Evolutionary conservation across 192 early-diverging fungal genomes (phyloP).

Genomic region (Entrophospora sp.): DNA sequence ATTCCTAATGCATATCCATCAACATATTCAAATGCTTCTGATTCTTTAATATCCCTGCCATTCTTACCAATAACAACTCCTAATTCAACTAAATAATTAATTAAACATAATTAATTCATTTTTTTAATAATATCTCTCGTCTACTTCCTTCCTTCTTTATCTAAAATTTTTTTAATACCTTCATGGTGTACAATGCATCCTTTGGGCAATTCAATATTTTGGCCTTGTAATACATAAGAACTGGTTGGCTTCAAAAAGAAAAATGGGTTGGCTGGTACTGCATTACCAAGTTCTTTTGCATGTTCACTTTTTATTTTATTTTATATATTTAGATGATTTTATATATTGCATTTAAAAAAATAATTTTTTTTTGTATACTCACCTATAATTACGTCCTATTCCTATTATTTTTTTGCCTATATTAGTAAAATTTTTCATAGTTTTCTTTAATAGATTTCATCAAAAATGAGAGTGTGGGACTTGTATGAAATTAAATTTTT

Average conservation of each 20-base stretch:
- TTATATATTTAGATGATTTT: background rate
- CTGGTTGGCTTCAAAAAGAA: conserved; percentile 93
- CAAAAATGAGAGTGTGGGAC: background rate
- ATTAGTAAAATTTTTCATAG: conserved; percentile 10
- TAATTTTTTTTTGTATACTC: conserved; percentile 2
- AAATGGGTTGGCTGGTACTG: conserved; percentile 80
- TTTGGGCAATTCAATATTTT: conserved; percentile 70
- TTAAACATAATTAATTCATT: background rate
- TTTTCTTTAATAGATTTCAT: background rate
- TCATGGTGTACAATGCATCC: conserved; percentile 82
- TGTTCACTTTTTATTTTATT: conserved; percentile 55
- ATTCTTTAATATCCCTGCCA: conserved; percentile 61
- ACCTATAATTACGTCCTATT: conserved; percentile 87
- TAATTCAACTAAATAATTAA: conserved; percentile 61
- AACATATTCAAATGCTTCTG: conserved; percentile 55
- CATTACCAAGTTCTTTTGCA: conserved; percentile 87
- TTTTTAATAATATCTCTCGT: background rate
- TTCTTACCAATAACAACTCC: conserved; percentile 81
- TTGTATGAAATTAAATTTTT: too few species aligned
- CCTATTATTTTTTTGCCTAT: conserved; percentile 70
- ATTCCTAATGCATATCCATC: conserved; percentile 78
- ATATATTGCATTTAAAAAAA: background rate
- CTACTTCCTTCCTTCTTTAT: background rate
- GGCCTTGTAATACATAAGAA: conserved; percentile 60
- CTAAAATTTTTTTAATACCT: conserved; percentile 21